phyloP scores from a whole-genome alignment of 495 filamentous ascomycete genomes.

The Penicillium verhagenii region DNA sequence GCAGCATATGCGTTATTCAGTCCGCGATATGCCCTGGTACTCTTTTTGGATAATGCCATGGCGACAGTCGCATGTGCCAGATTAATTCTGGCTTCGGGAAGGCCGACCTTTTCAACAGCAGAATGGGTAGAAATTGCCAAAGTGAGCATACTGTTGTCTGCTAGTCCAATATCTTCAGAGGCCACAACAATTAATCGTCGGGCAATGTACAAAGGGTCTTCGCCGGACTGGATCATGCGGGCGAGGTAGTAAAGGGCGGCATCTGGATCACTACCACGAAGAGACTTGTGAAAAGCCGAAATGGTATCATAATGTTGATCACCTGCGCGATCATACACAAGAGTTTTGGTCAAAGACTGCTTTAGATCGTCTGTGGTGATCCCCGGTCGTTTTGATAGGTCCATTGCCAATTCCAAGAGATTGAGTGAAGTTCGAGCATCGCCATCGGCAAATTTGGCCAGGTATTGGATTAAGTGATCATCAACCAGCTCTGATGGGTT shows the following conservation, averaged over 20 bases:
- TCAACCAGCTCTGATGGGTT: slow-evolving; percentile 64
- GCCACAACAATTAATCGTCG: slow-evolving; percentile 88
- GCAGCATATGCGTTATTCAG: slow-evolving; percentile 76
- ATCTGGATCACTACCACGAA: slow-evolving; percentile 83
- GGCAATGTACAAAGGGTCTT: slow-evolving; percentile 91
- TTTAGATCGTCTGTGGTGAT: slow-evolving; percentile 70
- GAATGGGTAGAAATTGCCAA: slow-evolving; percentile 82
- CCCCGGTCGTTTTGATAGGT: slow-evolving; percentile 50
- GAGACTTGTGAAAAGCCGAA: slow-evolving; percentile 93
- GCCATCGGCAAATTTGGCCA: slow-evolving; percentile 83
- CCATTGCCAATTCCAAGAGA: slow-evolving; percentile 82
- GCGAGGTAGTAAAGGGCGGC: slow-evolving; percentile 90
- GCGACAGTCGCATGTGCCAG: slow-evolving; percentile 85
- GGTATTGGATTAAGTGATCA: slow-evolving; percentile 71
- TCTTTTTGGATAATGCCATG: slow-evolving; percentile 78
- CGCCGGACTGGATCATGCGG: slow-evolving; percentile 93
- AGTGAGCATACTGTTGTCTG: slow-evolving; percentile 80
- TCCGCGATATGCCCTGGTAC: slow-evolving; percentile 78
- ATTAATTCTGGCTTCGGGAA: slow-evolving; percentile 93
- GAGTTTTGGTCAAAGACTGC: slow-evolving; percentile 75
- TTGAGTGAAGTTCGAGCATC: slow-evolving; percentile 93
- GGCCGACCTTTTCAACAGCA: slow-evolving; percentile 84
- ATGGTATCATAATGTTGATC: slow-evolving; percentile 96
- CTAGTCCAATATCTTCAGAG: slow-evolving; percentile 88
- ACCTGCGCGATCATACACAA: slow-evolving; percentile 91